Percentiles rank a stretch among this genome's conserved stretches.
Conservation (phyloP, 495 filamentous ascomycete species). For the Viridothelium virens region DNA sequence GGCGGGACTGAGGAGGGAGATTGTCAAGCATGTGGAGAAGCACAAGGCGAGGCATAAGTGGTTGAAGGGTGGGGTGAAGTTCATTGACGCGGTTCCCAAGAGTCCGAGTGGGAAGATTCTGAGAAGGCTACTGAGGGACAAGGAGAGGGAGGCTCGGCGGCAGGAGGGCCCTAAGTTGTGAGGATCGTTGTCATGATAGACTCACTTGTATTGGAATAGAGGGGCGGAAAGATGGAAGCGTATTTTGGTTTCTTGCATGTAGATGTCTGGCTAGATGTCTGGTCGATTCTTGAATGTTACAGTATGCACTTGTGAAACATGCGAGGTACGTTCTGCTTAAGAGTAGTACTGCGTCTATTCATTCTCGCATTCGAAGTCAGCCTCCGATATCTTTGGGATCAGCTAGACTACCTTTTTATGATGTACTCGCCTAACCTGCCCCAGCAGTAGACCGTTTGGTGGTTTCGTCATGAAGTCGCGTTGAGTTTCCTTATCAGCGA, state of each 20-base stretch:
- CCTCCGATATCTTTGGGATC: too few relatives aligned
- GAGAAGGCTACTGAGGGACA: slow-evolving; percentile 68
- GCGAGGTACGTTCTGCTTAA: too few relatives aligned
- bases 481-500: neutral
- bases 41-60: slow-evolving; percentile 85
- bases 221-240: too few relatives aligned
- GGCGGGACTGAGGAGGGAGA: slow-evolving; percentile 50
- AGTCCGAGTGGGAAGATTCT: slow-evolving; percentile 92
- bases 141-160: slow-evolving; percentile 62
- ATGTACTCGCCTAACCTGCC: neutral
- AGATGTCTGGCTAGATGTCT: too few relatives aligned
- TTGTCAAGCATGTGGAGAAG: slow-evolving; percentile 68
- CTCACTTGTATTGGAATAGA: too few relatives aligned
- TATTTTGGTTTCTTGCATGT: too few relatives aligned
- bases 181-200: neutral
- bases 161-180: slow-evolving; percentile 53
- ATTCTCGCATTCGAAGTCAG: too few relatives aligned
- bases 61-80: slow-evolving; percentile 77
- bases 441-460: neutral
- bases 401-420: too few relatives aligned
- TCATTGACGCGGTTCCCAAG: slow-evolving; percentile 71
- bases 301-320: too few relatives aligned
- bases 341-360: too few relatives aligned
- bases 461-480: neutral
- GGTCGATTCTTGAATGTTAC: too few relatives aligned